These are phyloP conservation scores for Fraxinus dipetala DNA, from an alignment of 305 asterid genomes.

Conservation along the genomic window DNA sequence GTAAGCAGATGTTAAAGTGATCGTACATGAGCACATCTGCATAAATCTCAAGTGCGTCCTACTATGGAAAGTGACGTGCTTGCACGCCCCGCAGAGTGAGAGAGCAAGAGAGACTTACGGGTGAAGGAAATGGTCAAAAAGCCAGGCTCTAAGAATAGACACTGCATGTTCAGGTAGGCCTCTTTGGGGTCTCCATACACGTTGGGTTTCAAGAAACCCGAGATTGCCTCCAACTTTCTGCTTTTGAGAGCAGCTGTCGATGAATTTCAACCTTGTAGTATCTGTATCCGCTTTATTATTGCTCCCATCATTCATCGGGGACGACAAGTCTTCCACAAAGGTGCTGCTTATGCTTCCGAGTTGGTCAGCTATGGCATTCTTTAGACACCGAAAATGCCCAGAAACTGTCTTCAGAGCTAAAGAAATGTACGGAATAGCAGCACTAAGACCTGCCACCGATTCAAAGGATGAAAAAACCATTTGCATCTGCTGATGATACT, in stretches of 20 bases:
- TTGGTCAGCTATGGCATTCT: constrained; percentile 50
- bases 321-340: constrained; percentile 49
- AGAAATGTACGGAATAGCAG: constrained; percentile 69
- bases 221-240: constrained; percentile 34
- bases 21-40: background rate
- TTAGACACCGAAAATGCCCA: constrained; percentile 54
- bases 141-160: constrained; percentile 78
- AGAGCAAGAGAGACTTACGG: constrained; percentile 47
- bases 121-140: constrained; percentile 89
- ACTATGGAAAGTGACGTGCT: background rate
- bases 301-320: constrained; percentile 35
- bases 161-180: constrained; percentile 90
- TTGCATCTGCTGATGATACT: constrained; percentile 83
- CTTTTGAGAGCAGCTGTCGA: constrained; percentile 47
- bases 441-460: constrained; percentile 65
- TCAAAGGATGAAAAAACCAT: constrained; percentile 84
- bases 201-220: constrained; percentile 9
- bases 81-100: background rate
- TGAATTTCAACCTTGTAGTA: constrained; percentile 40
- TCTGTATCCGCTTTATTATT: constrained; percentile 30
- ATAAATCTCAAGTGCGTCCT: background rate
- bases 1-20: background rate
- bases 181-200: constrained; percentile 71
- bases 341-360: constrained; percentile 38
- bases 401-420: constrained; percentile 55